phyloP scores from a whole-genome alignment of 2,329 filamentous ascomycete genomes.

The Phaeosphaeriaceae sp. region DNA sequence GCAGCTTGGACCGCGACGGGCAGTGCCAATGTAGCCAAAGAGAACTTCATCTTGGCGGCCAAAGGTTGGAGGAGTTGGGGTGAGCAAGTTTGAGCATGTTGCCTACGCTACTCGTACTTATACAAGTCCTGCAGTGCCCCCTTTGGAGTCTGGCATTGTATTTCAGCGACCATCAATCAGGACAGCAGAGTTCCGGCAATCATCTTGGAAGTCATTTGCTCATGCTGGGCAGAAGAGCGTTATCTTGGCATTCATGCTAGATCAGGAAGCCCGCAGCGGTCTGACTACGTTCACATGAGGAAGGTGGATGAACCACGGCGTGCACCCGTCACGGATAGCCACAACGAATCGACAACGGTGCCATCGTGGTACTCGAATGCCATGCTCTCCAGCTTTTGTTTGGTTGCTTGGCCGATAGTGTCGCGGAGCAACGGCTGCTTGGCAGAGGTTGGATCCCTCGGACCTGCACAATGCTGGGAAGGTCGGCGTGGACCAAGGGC shows the following conservation, averaged over 20 bases:
- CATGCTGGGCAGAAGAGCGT: neutral
- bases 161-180: neutral
- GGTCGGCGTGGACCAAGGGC: neutral
- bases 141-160: neutral
- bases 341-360: neutral
- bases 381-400: neutral
- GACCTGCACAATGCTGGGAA: neutral
- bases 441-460: neutral
- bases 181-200: neutral
- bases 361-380: neutral
- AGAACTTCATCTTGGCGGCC: constrained; percentile 34
- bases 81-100: constrained; percentile 35
- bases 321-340: neutral
- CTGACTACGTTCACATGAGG: neutral
- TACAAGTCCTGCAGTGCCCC: constrained; percentile 19
- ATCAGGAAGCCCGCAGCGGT: neutral
- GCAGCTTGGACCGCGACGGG: constrained; percentile 31
- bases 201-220: neutral
- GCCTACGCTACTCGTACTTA: constrained; percentile 10
- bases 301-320: neutral
- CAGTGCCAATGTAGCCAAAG: constrained; percentile 26
- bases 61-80: constrained; percentile 9
- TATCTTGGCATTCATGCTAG: neutral
- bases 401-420: neutral
- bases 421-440: neutral